phyloP scores from a whole-genome alignment of 192 early-diverging fungal genomes.

The Backusella parvicylindrica region DNA sequence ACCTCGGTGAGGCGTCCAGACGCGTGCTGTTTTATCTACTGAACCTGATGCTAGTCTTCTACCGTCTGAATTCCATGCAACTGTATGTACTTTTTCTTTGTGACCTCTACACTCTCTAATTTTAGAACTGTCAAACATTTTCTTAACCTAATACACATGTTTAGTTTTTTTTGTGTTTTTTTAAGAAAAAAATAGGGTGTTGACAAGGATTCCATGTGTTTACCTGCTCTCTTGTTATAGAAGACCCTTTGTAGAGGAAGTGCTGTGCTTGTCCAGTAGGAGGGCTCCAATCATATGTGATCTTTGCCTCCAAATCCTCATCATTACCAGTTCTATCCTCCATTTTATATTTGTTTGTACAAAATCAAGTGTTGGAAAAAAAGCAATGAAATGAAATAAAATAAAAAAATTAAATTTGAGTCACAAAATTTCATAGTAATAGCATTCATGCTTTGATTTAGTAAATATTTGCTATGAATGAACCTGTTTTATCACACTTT shows the following conservation, averaged over 20 bases:
- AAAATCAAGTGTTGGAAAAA: background rate
- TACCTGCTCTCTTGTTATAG: slow-evolving; percentile 22
- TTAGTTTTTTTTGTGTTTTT: background rate
- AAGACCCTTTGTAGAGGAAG: slow-evolving; percentile 11
- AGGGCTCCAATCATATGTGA: slow-evolving; percentile 26
- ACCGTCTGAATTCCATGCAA: slow-evolving; percentile 74
- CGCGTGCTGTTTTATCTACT: slow-evolving; percentile 67
- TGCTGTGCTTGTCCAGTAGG: slow-evolving; percentile 16
- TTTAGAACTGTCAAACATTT: slow-evolving; percentile 37
- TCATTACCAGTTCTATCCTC: slow-evolving; percentile 7
- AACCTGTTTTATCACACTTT: no score
- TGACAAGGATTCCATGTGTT: background rate
- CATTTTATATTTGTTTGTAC: background rate
- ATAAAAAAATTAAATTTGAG: background rate
- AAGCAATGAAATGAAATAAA: background rate
- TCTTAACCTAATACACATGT: slow-evolving; percentile 30
- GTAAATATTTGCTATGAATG: no score
- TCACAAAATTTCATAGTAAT: background rate
- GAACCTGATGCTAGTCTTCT: slow-evolving; percentile 67
- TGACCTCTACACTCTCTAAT: slow-evolving; percentile 53
- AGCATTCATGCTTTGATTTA: background rate
- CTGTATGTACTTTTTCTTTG: slow-evolving; percentile 60
- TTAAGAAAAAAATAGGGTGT: background rate
- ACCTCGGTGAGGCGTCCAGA: slow-evolving; percentile 62
- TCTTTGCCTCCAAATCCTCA: slow-evolving; percentile 6